A percentile compares a stretch with the other conserved stretches of the same genome.
phyloP scores from a whole-genome alignment of 2,329 filamentous ascomycete genomes.

The Aspergillus neoniger region DNA sequence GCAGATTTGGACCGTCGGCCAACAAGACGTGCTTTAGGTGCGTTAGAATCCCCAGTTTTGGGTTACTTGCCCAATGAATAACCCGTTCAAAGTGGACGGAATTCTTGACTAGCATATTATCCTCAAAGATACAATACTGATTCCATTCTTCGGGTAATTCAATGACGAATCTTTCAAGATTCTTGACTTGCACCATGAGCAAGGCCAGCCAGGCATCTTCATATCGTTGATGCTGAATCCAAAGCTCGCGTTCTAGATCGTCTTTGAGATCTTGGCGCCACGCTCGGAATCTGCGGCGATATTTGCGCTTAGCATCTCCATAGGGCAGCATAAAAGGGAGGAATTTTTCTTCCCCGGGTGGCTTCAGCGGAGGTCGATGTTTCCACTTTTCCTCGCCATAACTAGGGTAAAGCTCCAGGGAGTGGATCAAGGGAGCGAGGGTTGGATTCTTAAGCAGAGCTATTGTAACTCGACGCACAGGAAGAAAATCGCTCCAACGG shows the following conservation, averaged over 20 bases:
- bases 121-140: not conserved
- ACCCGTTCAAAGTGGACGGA: not conserved
- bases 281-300: not conserved
- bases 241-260: too few relatives aligned
- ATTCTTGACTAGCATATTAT: too few relatives aligned
- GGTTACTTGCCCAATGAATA: not conserved
- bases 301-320: not conserved
- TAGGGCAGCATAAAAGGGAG: not conserved
- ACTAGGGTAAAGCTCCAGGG: not conserved
- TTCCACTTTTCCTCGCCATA: not conserved
- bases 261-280: not conserved
- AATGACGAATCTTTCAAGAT: not conserved
- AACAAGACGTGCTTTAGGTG: not conserved
- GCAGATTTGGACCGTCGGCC: not conserved
- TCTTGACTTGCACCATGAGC: not conserved
- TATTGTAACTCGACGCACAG: not conserved
- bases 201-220: conserved; percentile 1
- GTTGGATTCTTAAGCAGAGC: not conserved
- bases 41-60: not conserved
- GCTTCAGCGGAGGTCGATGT: not conserved
- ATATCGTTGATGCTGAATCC: not conserved
- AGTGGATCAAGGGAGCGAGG: not conserved
- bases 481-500: not conserved
- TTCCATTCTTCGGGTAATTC: not conserved
- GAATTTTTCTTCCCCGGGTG: not conserved